Evolutionary conservation across 2,329 filamentous ascomycete species (phyloP).

Genomic region (Diplodia sapinea): DNA sequence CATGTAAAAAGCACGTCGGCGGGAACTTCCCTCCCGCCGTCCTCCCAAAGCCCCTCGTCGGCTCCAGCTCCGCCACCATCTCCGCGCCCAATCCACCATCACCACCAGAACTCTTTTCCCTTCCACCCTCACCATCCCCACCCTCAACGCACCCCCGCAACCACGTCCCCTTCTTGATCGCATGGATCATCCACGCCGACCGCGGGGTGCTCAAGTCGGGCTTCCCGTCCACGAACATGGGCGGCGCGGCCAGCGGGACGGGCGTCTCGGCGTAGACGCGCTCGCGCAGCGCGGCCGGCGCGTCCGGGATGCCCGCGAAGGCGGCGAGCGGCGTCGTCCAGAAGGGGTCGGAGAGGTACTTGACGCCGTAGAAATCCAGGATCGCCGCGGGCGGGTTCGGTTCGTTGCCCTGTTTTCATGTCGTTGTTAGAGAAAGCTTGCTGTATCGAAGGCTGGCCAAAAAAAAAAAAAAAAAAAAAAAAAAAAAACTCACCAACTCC

Average conservation of each 20-base stretch:
- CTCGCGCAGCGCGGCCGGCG: conserved; percentile 42
- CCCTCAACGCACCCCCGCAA: not conserved
- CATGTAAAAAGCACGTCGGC: conserved; percentile 53
- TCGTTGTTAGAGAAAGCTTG: not conserved
- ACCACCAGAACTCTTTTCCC: no score
- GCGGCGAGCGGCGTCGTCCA: conserved; percentile 47
- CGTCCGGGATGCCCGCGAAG: conserved; percentile 20
- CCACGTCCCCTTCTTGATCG: conserved; percentile 1
- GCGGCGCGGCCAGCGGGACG: conserved; percentile 38
- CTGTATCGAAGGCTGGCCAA: no score
- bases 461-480: no score
- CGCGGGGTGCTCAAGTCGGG: not conserved
- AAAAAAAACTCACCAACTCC: conserved; percentile 53
- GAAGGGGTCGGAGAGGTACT: conserved; percentile 44
- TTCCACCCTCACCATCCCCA: not conserved
- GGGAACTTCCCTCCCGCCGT: conserved; percentile 34
- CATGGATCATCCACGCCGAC: conserved; percentile 8
- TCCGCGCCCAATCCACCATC: not conserved
- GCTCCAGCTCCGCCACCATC: not conserved
- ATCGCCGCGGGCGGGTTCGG: conserved; percentile 41
- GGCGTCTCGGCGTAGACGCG: conserved; percentile 43
- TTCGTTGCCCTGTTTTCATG: not conserved
- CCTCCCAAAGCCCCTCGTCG: not conserved
- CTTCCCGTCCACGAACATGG: not conserved
- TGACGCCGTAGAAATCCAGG: conserved; percentile 50